phyloP scores from a whole-genome alignment of 768 basidiomycete species.

The Sistotremastrum suecicum region DNA sequence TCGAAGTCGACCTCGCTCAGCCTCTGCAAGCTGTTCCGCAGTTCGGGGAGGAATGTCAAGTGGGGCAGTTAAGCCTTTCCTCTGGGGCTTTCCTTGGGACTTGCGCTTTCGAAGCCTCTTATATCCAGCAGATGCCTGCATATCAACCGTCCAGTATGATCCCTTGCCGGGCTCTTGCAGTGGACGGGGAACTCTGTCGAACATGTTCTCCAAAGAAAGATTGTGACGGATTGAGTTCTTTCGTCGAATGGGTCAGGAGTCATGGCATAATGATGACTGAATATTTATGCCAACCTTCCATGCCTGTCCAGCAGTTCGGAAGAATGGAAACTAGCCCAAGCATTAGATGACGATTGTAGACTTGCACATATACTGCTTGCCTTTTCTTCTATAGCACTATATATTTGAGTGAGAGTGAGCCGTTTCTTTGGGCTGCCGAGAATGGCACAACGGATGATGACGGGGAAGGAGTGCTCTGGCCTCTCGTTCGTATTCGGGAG shows the following conservation, averaged over 20 bases:
- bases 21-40: slow-evolving; percentile 3
- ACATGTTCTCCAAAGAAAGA: slow-evolving; percentile 67
- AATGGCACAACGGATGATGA: slow-evolving; percentile 75
- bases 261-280: not conserved
- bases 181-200: slow-evolving; percentile 70
- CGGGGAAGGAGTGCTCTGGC: slow-evolving; percentile 74
- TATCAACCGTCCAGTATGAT: slow-evolving; percentile 84
- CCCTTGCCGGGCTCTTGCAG: slow-evolving; percentile 79
- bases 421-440: slow-evolving; percentile 62
- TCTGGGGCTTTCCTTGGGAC: not conserved
- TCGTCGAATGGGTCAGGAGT: slow-evolving; percentile 4
- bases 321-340: slow-evolving; percentile 42
- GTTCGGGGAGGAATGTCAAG: not conserved
- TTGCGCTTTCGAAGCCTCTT: slow-evolving; percentile 68
- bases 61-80: not conserved
- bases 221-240: slow-evolving; percentile 86
- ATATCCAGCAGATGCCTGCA: slow-evolving; percentile 71
- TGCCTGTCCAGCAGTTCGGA: slow-evolving; percentile 64
- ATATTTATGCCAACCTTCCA: slow-evolving; percentile 53
- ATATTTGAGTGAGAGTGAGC: slow-evolving; percentile 74
- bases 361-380: too few species aligned
- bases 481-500: slow-evolving; percentile 66
- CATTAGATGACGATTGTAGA: too few species aligned
- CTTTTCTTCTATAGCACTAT: slow-evolving; percentile 75
- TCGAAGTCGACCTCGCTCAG: not conserved